Evolutionary conservation across 345 rosid species (phyloP).

Genomic region (Raphanus sativus): DNA sequence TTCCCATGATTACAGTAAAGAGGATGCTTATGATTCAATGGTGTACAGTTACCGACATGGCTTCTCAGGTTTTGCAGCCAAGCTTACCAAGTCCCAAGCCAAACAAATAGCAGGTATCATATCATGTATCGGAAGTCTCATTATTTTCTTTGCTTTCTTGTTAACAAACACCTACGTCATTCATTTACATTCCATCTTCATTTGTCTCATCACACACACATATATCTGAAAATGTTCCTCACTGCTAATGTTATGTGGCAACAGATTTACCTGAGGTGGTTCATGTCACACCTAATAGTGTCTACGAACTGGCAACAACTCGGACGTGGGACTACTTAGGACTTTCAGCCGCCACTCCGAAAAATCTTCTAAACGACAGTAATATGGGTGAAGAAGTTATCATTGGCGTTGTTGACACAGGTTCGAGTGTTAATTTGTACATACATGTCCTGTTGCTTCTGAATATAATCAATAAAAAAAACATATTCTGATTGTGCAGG

Average conservation of each 20-base stretch:
- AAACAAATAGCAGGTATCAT: background rate
- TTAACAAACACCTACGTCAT: background rate
- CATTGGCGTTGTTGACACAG: conserved; percentile 38
- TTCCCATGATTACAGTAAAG: background rate
- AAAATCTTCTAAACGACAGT: conserved; percentile 26
- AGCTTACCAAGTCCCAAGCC: background rate
- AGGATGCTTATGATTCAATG: background rate
- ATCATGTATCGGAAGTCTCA: background rate
- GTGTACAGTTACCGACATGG: background rate
- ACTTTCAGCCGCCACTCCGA: conserved; percentile 31
- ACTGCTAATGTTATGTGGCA: background rate
- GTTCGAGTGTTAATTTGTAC: conserved; percentile 13
- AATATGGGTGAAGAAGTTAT: conserved; percentile 36
- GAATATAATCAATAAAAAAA: background rate
- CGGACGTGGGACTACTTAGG: background rate
- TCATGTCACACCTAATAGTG: conserved; percentile 24
- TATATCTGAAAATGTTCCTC: background rate
- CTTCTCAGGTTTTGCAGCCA: background rate
- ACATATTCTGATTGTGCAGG: background rate
- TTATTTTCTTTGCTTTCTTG: background rate
- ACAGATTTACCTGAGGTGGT: conserved; percentile 48
- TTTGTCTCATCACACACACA: background rate
- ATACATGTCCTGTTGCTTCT: background rate
- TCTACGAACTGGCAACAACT: background rate
- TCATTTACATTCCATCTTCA: background rate